Base-by-base conservation (phyloP, 352 stramenopile genomes). In the Phytophthora crassamura region DNA sequence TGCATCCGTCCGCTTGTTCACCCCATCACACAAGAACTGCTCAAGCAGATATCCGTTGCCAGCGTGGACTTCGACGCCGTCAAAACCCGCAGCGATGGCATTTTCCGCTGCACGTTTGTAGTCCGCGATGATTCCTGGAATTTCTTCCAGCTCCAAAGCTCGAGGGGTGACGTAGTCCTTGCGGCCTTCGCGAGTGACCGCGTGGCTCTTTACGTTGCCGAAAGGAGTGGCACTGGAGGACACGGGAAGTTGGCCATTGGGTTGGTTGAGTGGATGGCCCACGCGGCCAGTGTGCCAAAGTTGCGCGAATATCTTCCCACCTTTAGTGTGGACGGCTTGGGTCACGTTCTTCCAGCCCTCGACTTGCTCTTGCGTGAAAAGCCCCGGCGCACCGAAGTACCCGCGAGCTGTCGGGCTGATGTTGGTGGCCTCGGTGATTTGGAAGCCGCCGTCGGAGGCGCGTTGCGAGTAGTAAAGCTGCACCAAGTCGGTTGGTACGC, bases 241-340 rank as follows among this genome's bases (percentile, higher is more conserved):
- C 15, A 94, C 73, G 32, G 75, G 78, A 0, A 79, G 39, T 18
- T 85, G 60, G 18, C 77, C 78, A 22, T 72, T 62, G 6, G 73
- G 75, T 50, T 94, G 85, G 45, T 83, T 86, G 9, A 73, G 62
- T 6, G 74, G 74, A 61, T 97, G 89, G 1, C 77, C 59, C 16
- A 81, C 67, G 25, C 89, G 77, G n/a, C 88, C 90, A 5, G 81
- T 84, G 66, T 97, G 90, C 88, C 89, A 97, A 22, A 97, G 72
- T 74, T 97, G 57, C 32, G 54, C 30, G 32, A 59, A 65, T 14
- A 65, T 30, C 40, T 65, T 65, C 12, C 59, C 59, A 30, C 71
- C 75, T 41, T 91, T 89, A 22, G 63, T 72, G 59, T 97, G 91
- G 33, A 97, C 86, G 4, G 74, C 60, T 39, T 75, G 49, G 18